Percentiles rank a stretch among this genome's conserved stretches.
Evolutionary conservation across 1,139 yeast species (phyloP).

Genomic region (Candida sp.): DNA sequence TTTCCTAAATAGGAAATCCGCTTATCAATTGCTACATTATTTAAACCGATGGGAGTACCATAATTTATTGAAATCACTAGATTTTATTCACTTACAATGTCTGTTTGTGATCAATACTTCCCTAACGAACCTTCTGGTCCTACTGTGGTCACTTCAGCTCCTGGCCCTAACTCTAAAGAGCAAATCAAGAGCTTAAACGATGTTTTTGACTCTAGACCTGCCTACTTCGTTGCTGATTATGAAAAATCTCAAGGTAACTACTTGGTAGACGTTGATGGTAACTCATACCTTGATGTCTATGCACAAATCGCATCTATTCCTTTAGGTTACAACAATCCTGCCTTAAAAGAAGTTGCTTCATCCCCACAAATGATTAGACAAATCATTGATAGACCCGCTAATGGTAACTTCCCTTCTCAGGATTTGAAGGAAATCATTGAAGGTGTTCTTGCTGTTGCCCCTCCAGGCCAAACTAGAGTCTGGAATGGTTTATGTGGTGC

Average conservation of each 20-base stretch:
- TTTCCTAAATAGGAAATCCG: no score
- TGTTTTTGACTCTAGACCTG: conserved; percentile 63
- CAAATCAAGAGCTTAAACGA: conserved; percentile 45
- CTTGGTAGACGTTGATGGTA: conserved; percentile 70
- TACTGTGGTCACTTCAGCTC: conserved; percentile 43
- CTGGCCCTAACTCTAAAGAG: conserved; percentile 60
- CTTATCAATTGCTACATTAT: no score
- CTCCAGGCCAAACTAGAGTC: conserved; percentile 62
- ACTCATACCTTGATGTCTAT: conserved; percentile 63
- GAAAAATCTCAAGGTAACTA: conserved; percentile 68
- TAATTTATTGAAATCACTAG: no score
- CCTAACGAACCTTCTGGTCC: conserved; percentile 71
- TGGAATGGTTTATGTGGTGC: conserved; percentile 84
- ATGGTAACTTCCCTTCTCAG: conserved; percentile 69
- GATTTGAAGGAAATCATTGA: conserved; percentile 58
- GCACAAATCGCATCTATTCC: conserved; percentile 80
- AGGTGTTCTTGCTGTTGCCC: conserved; percentile 61
- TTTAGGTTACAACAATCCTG: conserved; percentile 78
- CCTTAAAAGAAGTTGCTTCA: conserved; percentile 56
- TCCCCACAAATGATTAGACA: conserved; percentile 66
- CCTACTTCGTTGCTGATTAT: conserved; percentile 68
- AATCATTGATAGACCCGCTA: conserved; percentile 72
- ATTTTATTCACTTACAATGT: conserved; percentile 15
- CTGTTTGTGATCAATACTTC: conserved; percentile 52
- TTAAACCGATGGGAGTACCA: no score